Evolutionary conservation across 768 basidiomycete genomes (phyloP), one percentile per base, ranked within the genome.

Genomic region (Mycena sanguinolenta): DNA sequence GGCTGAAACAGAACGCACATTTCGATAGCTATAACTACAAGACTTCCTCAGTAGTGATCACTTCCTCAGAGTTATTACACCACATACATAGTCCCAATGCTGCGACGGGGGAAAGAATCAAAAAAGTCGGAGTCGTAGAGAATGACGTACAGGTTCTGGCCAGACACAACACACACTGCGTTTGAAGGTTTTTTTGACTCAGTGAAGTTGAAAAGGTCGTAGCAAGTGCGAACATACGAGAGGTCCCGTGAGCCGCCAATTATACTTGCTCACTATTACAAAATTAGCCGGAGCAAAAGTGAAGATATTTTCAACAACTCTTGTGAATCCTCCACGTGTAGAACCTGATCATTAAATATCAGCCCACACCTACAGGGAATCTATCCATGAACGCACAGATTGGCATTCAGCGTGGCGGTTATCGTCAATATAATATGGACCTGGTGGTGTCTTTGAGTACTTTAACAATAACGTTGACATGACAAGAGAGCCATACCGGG

Each of bases 221-320:
- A 54, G 16, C 17, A 32, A 9, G 30, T 17, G 16, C 6, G 3
- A 6, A 30, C 53, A 30, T 54, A 54, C 53, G 53, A 83, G 77
- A 1, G 82, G 79, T 9, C 73, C 59, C 2, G 77, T 75, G 19
- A 83, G 68, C 44, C 67, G 79, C 73, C 75, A 80, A 52, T 82
- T 85, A 32, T 74, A 65, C 57, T 76, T 77, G 77, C 83, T 82
- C 63, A 85, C 83, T 85, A 59, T 12, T 38, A 5, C 36, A 44
- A 63, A 44, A 23, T 67, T 32, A 67, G 38, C 39, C 16, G 19
- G 21, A 42, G 39, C 39, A 27, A 30, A 23, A n/a, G n/a, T n/a
- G n/a, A 57, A 10, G 21, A 44, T 8, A 44, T 17, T 44, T 7
- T 9, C n/a, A 77, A 83, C 59, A 69, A 84, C 84, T 71, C 73